phyloP scores from a whole-genome alignment of 345 rosid genomes.

The Aquilaria sinensis region DNA sequence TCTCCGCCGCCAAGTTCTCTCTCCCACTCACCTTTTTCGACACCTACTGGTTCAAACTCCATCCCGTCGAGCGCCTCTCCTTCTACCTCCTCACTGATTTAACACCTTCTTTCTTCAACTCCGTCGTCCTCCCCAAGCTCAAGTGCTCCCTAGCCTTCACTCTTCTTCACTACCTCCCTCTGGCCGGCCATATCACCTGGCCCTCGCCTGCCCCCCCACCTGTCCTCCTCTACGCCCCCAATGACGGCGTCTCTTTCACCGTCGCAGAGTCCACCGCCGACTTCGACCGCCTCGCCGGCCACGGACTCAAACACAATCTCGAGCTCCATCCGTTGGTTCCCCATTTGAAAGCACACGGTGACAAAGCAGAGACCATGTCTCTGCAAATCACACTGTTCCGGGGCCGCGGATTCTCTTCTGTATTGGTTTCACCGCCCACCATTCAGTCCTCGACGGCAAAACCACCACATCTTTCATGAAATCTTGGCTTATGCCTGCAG shows the following conservation, averaged over 20 bases:
- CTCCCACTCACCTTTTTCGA: slow-evolving; percentile 7
- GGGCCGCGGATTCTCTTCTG: slow-evolving; percentile 19
- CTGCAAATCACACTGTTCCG: slow-evolving; percentile 30
- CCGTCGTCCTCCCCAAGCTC: slow-evolving; percentile 24
- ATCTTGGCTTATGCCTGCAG: slow-evolving; percentile 27
- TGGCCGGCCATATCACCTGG: slow-evolving; percentile 28
- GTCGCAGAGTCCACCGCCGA: slow-evolving; percentile 12
- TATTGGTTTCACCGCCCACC: slow-evolving; percentile 26
- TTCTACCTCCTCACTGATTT: slow-evolving; percentile 19
- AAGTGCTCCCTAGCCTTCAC: slow-evolving; percentile 29
- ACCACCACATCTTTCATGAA: slow-evolving; percentile 24
- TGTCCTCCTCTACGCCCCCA: slow-evolving; percentile 11
- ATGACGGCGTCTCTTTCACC: slow-evolving; percentile 24
- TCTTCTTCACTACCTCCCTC: slow-evolving; percentile 29
- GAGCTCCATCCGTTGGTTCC: slow-evolving; percentile 29
- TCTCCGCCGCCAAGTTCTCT: slow-evolving; percentile 1
- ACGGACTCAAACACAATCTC: slow-evolving; percentile 8
- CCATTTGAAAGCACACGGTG: slow-evolving; percentile 15
- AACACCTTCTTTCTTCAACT: slow-evolving; percentile 13
- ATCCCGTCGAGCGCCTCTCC: slow-evolving; percentile 12
- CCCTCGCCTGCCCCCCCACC: slow-evolving; percentile 17
- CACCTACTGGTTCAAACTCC: background rate
- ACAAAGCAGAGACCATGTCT: slow-evolving; percentile 9
- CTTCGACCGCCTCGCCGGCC: slow-evolving; percentile 16
- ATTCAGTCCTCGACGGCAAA: slow-evolving; percentile 27